phyloP scores from a whole-genome alignment of 352 stramenopile genomes.

The Phytophthora macrochlamydospora region DNA sequence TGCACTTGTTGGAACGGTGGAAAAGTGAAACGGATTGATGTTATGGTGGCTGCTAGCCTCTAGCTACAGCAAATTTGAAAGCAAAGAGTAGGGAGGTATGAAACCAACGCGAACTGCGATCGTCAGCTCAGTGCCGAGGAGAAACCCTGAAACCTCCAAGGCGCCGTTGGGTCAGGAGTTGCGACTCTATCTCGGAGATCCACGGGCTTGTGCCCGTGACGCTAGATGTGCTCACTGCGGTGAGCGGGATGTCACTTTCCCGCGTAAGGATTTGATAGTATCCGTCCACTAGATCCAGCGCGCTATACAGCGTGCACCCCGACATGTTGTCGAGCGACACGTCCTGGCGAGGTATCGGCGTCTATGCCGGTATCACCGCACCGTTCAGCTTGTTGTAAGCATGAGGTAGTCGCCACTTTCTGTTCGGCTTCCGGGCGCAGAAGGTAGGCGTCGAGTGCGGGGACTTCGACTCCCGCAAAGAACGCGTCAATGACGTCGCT shows the following conservation, averaged over 20 bases:
- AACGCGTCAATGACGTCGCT: slow-evolving; percentile 36
- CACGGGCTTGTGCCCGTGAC: too few relatives aligned
- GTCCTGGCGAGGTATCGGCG: slow-evolving; percentile 33
- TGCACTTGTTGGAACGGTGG: too few relatives aligned
- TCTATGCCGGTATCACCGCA: slow-evolving; percentile 27
- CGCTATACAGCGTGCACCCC: not conserved
- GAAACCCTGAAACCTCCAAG: too few relatives aligned
- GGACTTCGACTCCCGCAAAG: slow-evolving; percentile 28
- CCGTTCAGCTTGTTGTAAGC: slow-evolving; percentile 41
- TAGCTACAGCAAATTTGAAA: too few relatives aligned
- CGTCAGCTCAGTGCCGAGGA: too few relatives aligned
- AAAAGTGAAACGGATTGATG: too few relatives aligned
- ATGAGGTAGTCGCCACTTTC: slow-evolving; percentile 35
- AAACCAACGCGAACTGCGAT: too few relatives aligned
- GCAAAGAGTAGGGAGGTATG: too few relatives aligned
- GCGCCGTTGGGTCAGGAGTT: too few relatives aligned
- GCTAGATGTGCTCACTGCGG: slow-evolving; percentile 12
- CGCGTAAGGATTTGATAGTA: slow-evolving; percentile 7
- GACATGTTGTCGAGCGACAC: slow-evolving; percentile 29
- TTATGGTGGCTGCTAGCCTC: too few relatives aligned
- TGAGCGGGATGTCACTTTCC: slow-evolving; percentile 18
- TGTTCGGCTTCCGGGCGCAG: slow-evolving; percentile 15
- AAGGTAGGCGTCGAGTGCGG: slow-evolving; percentile 17
- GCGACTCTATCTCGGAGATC: too few relatives aligned
- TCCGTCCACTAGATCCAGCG: slow-evolving; percentile 3